A percentile compares a stretch with the other conserved stretches of the same genome.
These are phyloP conservation scores for Balamuthia mandrillaris DNA, from an alignment of 208 protist genomes.

Conservation along the genomic window DNA sequence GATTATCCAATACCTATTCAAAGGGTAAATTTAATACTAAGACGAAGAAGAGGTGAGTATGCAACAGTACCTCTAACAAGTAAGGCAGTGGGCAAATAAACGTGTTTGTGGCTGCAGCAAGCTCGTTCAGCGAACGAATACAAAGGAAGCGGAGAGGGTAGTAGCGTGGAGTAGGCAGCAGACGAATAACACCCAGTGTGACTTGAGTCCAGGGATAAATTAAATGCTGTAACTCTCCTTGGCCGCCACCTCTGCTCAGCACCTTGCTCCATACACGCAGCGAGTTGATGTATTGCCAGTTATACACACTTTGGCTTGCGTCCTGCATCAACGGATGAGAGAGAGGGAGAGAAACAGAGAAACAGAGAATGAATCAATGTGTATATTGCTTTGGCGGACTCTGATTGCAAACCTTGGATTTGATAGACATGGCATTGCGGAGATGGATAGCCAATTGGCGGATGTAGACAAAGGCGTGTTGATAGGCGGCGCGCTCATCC, in stretches of 20 bases:
- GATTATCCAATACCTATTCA: no score
- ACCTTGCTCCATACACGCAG: conserved; percentile 88
- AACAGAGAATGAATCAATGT: no score
- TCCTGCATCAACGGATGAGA: no score
- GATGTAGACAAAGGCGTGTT: conserved; percentile 94
- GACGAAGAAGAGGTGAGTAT: no score
- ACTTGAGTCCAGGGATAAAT: conserved; percentile 90
- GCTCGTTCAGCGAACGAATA: conserved; percentile 84
- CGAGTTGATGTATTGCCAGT: conserved; percentile 93
- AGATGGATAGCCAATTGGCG: conserved; percentile 94
- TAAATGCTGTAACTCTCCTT: conserved; percentile 72
- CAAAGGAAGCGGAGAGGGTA: conserved; percentile 91
- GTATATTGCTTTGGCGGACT: no score
- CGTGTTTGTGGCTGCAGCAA: conserved; percentile 77
- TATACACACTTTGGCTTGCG: conserved; percentile 88
- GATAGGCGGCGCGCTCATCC: conserved; percentile 86
- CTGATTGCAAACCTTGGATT: no score
- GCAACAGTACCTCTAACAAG: conserved; percentile 86
- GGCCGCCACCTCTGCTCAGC: conserved; percentile 62
- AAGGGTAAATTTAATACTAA: no score
- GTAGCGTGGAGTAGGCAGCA: conserved; percentile 87
- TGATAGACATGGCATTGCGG: conserved; percentile 85
- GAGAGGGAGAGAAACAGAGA: no score
- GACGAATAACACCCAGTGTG: conserved; percentile 52
- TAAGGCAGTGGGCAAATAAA: conserved; percentile 89